These are phyloP conservation scores for Neofusicoccum kwambonambiense DNA, from an alignment of 2,329 filamentous ascomycete genomes.

Conservation along the genomic window DNA sequence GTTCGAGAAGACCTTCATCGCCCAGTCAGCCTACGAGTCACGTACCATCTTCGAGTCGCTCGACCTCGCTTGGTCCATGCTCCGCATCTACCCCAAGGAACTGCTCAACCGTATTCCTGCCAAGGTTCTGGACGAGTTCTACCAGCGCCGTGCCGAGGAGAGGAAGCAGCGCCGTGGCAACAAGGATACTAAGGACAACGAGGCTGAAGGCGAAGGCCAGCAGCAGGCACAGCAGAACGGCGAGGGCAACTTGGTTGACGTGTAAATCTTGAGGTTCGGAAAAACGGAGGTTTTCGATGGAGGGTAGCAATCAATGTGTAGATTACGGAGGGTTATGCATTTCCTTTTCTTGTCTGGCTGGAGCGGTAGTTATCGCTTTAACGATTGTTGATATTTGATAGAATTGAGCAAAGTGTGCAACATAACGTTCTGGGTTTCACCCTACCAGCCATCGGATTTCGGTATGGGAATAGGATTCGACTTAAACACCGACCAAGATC, in stretches of 20 bases:
- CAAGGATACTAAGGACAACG: slow-evolving; percentile 47
- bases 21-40: slow-evolving; percentile 87
- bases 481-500: neutral
- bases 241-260: slow-evolving; percentile 15
- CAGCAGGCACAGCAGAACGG: neutral
- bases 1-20: slow-evolving; percentile 94
- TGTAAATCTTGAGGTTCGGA: neutral
- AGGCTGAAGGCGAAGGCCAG: slow-evolving; percentile 25
- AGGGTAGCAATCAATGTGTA: neutral
- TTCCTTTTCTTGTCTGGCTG: neutral
- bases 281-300: neutral
- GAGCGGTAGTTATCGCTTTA: slow-evolving; percentile 2
- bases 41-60: slow-evolving; percentile 90
- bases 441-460: neutral
- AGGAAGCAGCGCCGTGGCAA: slow-evolving; percentile 37
- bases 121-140: slow-evolving; percentile 54
- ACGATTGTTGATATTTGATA: slow-evolving; percentile 8
- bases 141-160: slow-evolving; percentile 41
- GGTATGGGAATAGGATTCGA: neutral
- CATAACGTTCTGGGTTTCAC: neutral
- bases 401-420: slow-evolving; percentile 1
- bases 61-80: slow-evolving; percentile 92
- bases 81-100: slow-evolving; percentile 97
- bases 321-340: slow-evolving; percentile 10
- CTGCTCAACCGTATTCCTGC: slow-evolving; percentile 78